These are phyloP conservation scores for Apiospora koreana DNA, from an alignment of 2,329 filamentous ascomycete species.

Conservation along the genomic window DNA sequence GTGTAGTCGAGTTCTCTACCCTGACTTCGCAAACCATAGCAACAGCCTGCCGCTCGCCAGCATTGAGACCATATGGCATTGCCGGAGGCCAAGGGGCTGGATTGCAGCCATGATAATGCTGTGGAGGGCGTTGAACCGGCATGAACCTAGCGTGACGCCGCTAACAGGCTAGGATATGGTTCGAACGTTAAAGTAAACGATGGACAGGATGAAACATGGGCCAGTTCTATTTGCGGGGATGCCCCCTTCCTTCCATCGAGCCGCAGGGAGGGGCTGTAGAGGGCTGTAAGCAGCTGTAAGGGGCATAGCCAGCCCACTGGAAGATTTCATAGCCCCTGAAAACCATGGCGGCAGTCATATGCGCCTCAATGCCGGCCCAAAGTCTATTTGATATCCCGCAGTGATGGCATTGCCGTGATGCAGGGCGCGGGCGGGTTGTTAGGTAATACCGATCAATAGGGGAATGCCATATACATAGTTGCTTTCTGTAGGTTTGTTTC, in stretches of 20 bases:
- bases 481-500: background rate
- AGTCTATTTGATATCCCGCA: background rate
- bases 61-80: conserved; percentile 3
- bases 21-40: background rate
- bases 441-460: background rate
- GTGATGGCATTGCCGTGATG: background rate
- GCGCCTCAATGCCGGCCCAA: background rate
- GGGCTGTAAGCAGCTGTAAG: background rate
- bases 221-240: background rate
- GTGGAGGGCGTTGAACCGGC: background rate
- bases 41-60: background rate
- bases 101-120: background rate
- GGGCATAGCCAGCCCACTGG: background rate
- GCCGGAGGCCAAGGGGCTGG: background rate
- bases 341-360: background rate
- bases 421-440: background rate
- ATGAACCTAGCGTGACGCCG: background rate
- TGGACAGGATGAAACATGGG: conserved; percentile 1
- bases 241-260: background rate
- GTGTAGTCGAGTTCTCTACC: background rate
- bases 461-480: background rate
- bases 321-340: background rate
- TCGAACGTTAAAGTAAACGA: background rate
- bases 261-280: no score
- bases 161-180: background rate